Conservation (phyloP, 176 grass and related monocot species). For the Hsuehochloa calcarea region DNA sequence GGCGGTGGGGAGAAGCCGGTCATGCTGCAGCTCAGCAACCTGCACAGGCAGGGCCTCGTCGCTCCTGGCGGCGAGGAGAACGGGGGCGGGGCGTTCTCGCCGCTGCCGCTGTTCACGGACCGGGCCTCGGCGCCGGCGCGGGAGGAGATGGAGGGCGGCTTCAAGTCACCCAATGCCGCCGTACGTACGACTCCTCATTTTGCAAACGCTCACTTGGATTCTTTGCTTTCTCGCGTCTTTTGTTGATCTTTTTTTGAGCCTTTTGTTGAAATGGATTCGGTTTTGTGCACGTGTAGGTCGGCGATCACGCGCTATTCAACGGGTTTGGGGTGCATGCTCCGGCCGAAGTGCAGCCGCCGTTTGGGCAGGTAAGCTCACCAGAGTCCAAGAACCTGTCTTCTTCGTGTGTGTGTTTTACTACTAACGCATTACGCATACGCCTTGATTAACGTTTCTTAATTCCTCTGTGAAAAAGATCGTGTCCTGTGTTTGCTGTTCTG, state of each 20-base stretch:
- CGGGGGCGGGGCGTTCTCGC: slow-evolving; percentile 42
- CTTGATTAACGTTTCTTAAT: background rate
- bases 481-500: background rate
- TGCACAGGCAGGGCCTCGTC: slow-evolving; percentile 44
- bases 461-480: background rate
- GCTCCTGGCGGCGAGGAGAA: slow-evolving; percentile 34
- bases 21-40: slow-evolving; percentile 68
- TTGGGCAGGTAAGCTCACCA: slow-evolving; percentile 39
- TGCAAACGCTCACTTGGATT: background rate
- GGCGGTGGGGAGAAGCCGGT: slow-evolving; percentile 51
- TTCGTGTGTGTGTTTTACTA: background rate
- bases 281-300: slow-evolving; percentile 25
- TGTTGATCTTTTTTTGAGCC: background rate
- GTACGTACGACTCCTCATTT: slow-evolving; percentile 45
- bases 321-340: slow-evolving; percentile 43
- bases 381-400: background rate
- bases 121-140: slow-evolving; percentile 30
- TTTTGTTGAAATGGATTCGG: slow-evolving; percentile 9
- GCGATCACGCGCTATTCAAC: slow-evolving; percentile 53
- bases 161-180: slow-evolving; percentile 71
- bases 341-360: slow-evolving; percentile 23
- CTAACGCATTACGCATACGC: background rate
- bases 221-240: background rate
- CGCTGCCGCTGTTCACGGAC: slow-evolving; percentile 58
- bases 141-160: slow-evolving; percentile 70